Evolutionary conservation across 2,329 filamentous ascomycete genomes (phyloP).

Genomic region (Colletotrichum sidae): DNA sequence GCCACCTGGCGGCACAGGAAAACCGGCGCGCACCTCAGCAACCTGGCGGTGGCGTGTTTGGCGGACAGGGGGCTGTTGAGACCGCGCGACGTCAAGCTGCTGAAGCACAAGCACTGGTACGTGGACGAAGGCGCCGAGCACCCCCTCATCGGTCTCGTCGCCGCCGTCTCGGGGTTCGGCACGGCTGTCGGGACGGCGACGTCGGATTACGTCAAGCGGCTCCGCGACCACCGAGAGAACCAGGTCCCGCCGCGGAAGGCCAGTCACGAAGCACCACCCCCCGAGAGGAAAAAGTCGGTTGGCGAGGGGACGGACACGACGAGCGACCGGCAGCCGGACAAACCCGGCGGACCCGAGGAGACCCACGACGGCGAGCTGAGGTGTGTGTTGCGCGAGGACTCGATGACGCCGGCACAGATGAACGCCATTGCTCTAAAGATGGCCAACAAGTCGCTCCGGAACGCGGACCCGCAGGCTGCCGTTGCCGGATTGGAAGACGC

Average conservation of each 20-base stretch:
- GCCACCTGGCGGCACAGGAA: conserved; percentile 73
- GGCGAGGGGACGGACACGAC: conserved; percentile 19
- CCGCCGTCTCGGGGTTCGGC: conserved; percentile 74
- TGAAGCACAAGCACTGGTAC: conserved; percentile 64
- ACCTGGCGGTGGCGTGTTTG: conserved; percentile 70
- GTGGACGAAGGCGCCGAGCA: conserved; percentile 74
- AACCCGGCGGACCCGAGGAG: background rate
- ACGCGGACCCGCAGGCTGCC: conserved; percentile 60
- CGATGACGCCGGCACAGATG: conserved; percentile 44
- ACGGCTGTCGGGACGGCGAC: conserved; percentile 71
- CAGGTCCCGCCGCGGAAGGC: background rate
- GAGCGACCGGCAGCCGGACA: background rate
- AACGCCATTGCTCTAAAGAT: conserved; percentile 45
- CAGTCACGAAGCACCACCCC: background rate
- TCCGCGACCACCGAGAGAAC: conserved; percentile 19
- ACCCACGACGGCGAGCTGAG: background rate
- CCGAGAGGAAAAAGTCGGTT: background rate
- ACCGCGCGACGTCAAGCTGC: conserved; percentile 68
- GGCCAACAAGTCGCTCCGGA: conserved; percentile 51
- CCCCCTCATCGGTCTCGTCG: conserved; percentile 72
- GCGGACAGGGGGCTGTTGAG: conserved; percentile 65
- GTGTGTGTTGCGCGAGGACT: background rate
- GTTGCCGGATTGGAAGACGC: conserved; percentile 5
- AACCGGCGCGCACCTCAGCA: conserved; percentile 69
- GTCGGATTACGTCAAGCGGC: conserved; percentile 38